Base-by-base conservation (phyloP, 2,329 filamentous ascomycete genomes). In the Ustulina deusta region DNA sequence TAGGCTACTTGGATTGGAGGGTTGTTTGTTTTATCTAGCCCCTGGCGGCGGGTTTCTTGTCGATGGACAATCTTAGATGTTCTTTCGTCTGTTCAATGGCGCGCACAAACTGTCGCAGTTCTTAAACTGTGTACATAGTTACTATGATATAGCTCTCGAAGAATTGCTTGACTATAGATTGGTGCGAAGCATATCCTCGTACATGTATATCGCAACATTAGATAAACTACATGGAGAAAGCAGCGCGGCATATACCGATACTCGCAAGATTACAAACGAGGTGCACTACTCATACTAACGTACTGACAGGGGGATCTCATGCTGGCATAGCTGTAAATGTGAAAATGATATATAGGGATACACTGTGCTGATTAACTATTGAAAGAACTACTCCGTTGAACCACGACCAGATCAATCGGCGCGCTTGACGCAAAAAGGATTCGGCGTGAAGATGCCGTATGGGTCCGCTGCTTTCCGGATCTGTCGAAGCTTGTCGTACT, bases 401-500 rank as follows among this genome's bases (percentile, higher is more conserved):
- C 11, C n/a, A 4, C 13, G 22, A 2, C 29, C 34, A n/a, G 42
- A 54, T 74, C 48, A 76, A 40, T 74, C 72, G 1, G 73, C 73
- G 27, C 75, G 69, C 70, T 75, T 75, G 11, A 77, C 75, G 13
- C 70, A 74, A 25, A 77, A 77, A 0, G 75, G 75, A 25, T 77
- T 77, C 17, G 75, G 73, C 54, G 75, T 76, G 52, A 77, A 76
- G 56, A 74, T 69, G 34, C 74, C 75, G 52, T 77, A 72, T 2
- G 75, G 75, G 38, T 77, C 76, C 9, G 60, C 75, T 7, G 42
- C 76, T 73, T 72, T 80, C 65, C 69, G 76, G 74, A 78, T 81
- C 76, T 60, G 74, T 73, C 68, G 72, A 27, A 82, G 71, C 68
- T 73, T 78, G 57, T 81, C 74, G 66, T 81, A 82, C 76, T 81